Conservation (phyloP, 768 basidiomycete genomes). For the Calocybe gangraenosa region DNA sequence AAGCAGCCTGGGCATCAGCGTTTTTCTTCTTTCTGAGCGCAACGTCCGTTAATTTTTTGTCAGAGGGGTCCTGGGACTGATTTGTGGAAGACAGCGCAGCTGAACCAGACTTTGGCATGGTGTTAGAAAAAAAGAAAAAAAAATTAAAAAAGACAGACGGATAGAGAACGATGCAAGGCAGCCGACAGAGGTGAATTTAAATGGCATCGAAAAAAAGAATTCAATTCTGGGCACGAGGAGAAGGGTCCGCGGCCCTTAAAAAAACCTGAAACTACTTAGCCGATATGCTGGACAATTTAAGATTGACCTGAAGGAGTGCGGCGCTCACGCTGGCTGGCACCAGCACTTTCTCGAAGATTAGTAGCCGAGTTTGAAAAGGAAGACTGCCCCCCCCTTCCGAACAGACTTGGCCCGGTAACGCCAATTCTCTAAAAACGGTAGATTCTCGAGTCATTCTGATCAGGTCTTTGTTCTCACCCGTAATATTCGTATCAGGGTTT, state of each 20-base stretch:
- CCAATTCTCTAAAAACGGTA: too few species aligned
- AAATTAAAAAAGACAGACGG: slow-evolving; percentile 25
- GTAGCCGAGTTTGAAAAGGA: slow-evolving; percentile 27
- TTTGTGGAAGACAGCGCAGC: slow-evolving; percentile 24
- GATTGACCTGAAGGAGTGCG: slow-evolving; percentile 45
- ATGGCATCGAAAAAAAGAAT: slow-evolving; percentile 64
- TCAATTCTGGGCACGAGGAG: slow-evolving; percentile 69
- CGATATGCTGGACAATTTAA: slow-evolving; percentile 48
- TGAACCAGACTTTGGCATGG: slow-evolving; percentile 40
- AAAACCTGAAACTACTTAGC: slow-evolving; percentile 37
- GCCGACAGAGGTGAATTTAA: slow-evolving; percentile 43
- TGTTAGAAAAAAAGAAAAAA: too few species aligned
- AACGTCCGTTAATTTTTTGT: slow-evolving; percentile 56
- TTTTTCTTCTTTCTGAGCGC: slow-evolving; percentile 85
- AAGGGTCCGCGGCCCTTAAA: slow-evolving; percentile 53
- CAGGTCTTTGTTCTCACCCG: too few species aligned
- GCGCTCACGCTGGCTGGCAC: slow-evolving; percentile 41
- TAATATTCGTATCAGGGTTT: too few species aligned
- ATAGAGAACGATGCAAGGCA: slow-evolving; percentile 13
- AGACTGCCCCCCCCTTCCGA: slow-evolving; percentile 26
- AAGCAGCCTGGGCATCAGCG: slow-evolving; percentile 85
- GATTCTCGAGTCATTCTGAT: too few species aligned
- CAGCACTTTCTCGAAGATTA: slow-evolving; percentile 40
- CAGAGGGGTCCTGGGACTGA: slow-evolving; percentile 28
- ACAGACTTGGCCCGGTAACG: too few species aligned